Percentiles rank a stretch among this genome's conserved stretches.
These are phyloP conservation scores for Xylogone sp. DNA, from an alignment of 2,329 filamentous ascomycete genomes.

Conservation along the genomic window DNA sequence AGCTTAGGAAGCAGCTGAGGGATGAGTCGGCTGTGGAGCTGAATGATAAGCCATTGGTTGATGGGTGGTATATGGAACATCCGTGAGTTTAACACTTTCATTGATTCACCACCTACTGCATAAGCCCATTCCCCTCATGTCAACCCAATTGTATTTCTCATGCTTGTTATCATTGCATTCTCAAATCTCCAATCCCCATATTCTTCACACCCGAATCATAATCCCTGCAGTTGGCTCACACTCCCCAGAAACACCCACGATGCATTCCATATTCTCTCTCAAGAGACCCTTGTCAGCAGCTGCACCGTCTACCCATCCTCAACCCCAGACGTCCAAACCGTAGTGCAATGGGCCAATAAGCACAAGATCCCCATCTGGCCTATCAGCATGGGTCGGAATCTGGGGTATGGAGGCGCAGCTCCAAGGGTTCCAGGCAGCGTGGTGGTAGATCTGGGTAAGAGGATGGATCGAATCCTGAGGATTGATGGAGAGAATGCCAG, in stretches of 20 bases:
- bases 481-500: slow-evolving; percentile 45
- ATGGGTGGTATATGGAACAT: slow-evolving; percentile 34
- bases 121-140: too few species aligned
- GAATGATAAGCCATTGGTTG: slow-evolving; percentile 24
- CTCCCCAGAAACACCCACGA: slow-evolving; percentile 35
- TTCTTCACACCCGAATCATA: neutral
- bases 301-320: slow-evolving; percentile 40
- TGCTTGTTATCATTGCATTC: too few species aligned
- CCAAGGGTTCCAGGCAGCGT: slow-evolving; percentile 48
- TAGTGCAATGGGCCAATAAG: slow-evolving; percentile 43
- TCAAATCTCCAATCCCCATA: too few species aligned
- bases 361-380: slow-evolving; percentile 43
- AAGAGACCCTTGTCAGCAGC: slow-evolving; percentile 38
- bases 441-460: slow-evolving; percentile 44
- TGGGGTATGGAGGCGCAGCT: slow-evolving; percentile 50
- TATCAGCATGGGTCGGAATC: slow-evolving; percentile 45
- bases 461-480: slow-evolving; percentile 48
- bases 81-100: slow-evolving; percentile 20
- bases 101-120: too few species aligned
- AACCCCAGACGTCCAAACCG: slow-evolving; percentile 41
- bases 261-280: slow-evolving; percentile 36
- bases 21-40: slow-evolving; percentile 22
- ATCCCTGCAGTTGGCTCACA: neutral
- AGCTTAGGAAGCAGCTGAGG: slow-evolving; percentile 18
- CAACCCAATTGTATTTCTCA: neutral